Conservation (phyloP, 306 rosid genomes). For the Quercus parvula region DNA sequence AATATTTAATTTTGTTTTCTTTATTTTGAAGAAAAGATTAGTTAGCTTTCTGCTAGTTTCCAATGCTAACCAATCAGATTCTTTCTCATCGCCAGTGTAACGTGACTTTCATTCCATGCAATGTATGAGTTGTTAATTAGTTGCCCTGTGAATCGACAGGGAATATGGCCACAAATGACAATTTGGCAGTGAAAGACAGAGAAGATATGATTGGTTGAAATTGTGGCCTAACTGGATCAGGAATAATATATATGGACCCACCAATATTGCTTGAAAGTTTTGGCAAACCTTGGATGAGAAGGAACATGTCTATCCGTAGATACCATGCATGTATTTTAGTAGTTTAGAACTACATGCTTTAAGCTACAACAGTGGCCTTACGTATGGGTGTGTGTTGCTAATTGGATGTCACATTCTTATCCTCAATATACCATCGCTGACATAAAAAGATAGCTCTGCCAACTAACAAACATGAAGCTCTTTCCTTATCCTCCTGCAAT, state of each 20-base stretch:
- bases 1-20: too few relatives aligned
- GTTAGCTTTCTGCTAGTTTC: neutral
- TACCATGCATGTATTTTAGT: neutral
- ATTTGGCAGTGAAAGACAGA: neutral
- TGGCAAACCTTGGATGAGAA: conserved; percentile 10
- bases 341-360: conserved; percentile 10
- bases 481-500: conserved; percentile 6
- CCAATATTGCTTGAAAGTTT: neutral
- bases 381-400: conserved; percentile 11
- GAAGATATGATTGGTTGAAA: neutral
- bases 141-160: neutral
- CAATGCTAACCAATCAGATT: neutral
- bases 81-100: neutral
- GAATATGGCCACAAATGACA: conserved; percentile 1
- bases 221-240: neutral
- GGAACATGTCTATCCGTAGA: neutral
- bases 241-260: neutral
- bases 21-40: too few relatives aligned
- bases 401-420: conserved; percentile 38
- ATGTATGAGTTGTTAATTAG: neutral
- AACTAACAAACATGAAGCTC: neutral
- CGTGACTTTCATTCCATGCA: neutral
- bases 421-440: conserved; percentile 37
- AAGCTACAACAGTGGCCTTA: neutral
- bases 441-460: conserved; percentile 21